Conservation (phyloP, 208 protist species). For the Blechomonas ayalai region DNA sequence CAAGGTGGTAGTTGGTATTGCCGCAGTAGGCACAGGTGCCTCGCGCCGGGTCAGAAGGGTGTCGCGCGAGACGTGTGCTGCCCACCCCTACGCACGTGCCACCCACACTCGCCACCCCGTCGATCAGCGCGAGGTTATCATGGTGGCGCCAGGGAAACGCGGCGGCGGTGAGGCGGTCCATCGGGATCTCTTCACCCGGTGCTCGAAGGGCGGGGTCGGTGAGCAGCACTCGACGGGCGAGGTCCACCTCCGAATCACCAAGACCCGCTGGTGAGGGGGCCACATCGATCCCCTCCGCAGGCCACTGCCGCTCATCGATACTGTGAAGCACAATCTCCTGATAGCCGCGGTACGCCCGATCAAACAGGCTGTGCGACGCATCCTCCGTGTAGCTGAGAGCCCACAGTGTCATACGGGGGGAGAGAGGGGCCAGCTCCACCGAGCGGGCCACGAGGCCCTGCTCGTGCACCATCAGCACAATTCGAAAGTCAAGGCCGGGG, state of each 20-base stretch:
- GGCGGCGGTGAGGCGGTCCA: slow-evolving; percentile 23
- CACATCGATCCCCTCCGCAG: background rate
- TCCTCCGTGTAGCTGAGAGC: slow-evolving; percentile 31
- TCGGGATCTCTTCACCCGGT: slow-evolving; percentile 7
- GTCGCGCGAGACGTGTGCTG: slow-evolving; percentile 33
- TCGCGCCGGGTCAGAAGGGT: background rate
- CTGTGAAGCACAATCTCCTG: slow-evolving; percentile 32
- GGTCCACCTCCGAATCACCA: slow-evolving; percentile 11
- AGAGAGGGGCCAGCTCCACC: slow-evolving; percentile 43
- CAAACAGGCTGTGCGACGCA: slow-evolving; percentile 34
- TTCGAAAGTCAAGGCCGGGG: slow-evolving; percentile 33
- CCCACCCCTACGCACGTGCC: slow-evolving; percentile 59
- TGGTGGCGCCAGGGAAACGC: slow-evolving; percentile 54
- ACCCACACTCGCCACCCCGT: slow-evolving; percentile 64
- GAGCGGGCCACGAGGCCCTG: slow-evolving; percentile 29
- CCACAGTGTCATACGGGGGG: slow-evolving; percentile 41
- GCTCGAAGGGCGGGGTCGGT: slow-evolving; percentile 1
- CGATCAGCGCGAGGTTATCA: slow-evolving; percentile 69
- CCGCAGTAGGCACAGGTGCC: slow-evolving; percentile 55
- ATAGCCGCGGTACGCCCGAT: slow-evolving; percentile 36
- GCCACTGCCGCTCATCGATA: slow-evolving; percentile 38
- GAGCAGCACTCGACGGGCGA: slow-evolving; percentile 6
- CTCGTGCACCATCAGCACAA: slow-evolving; percentile 67
- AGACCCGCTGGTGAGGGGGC: slow-evolving; percentile 10
- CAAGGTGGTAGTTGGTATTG: slow-evolving; percentile 35